Percentiles rank a stretch among this genome's conserved stretches.
Evolutionary conservation across 192 early-diverging fungal genomes (phyloP).

Genomic region (Physocladia obscura): DNA sequence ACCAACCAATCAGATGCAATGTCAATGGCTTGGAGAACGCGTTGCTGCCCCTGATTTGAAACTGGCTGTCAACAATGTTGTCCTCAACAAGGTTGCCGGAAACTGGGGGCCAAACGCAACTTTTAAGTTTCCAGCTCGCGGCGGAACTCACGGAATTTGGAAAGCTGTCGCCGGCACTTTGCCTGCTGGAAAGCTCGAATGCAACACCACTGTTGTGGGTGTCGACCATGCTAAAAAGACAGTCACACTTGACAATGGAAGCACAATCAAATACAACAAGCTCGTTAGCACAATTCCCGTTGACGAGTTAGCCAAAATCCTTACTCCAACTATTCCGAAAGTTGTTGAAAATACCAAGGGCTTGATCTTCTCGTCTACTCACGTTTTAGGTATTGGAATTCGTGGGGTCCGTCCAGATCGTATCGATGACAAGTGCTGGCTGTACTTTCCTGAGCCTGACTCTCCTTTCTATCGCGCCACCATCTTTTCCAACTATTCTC

Average conservation of each 20-base stretch:
- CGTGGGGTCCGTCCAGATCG: slow-evolving; percentile 28
- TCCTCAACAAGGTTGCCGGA: slow-evolving; percentile 28
- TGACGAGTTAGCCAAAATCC: slow-evolving; percentile 16
- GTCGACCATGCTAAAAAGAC: slow-evolving; percentile 24
- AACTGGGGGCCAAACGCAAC: slow-evolving; percentile 41
- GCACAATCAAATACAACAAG: slow-evolving; percentile 27
- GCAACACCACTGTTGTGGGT: slow-evolving; percentile 19
- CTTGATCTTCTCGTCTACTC: slow-evolving; percentile 30
- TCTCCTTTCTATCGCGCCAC: slow-evolving; percentile 38
- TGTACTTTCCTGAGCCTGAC: slow-evolving; percentile 39
- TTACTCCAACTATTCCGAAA: slow-evolving; percentile 12
- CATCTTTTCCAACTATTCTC: slow-evolving; percentile 42
- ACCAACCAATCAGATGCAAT: slow-evolving; percentile 29
- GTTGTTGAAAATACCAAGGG: slow-evolving; percentile 18
- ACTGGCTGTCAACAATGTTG: slow-evolving; percentile 25
- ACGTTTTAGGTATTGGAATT: slow-evolving; percentile 39
- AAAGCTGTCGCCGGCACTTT: slow-evolving; percentile 36
- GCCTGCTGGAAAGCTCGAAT: slow-evolving; percentile 13
- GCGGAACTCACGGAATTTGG: slow-evolving; percentile 41
- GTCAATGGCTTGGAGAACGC: slow-evolving; percentile 42
- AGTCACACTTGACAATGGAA: slow-evolving; percentile 23
- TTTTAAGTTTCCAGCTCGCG: slow-evolving; percentile 36
- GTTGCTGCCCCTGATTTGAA: slow-evolving; percentile 38
- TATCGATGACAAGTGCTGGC: slow-evolving; percentile 40
- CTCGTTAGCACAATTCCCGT: slow-evolving; percentile 35